phyloP scores from a whole-genome alignment of 2,329 filamentous ascomycete genomes.

The Fusarium humuli region DNA sequence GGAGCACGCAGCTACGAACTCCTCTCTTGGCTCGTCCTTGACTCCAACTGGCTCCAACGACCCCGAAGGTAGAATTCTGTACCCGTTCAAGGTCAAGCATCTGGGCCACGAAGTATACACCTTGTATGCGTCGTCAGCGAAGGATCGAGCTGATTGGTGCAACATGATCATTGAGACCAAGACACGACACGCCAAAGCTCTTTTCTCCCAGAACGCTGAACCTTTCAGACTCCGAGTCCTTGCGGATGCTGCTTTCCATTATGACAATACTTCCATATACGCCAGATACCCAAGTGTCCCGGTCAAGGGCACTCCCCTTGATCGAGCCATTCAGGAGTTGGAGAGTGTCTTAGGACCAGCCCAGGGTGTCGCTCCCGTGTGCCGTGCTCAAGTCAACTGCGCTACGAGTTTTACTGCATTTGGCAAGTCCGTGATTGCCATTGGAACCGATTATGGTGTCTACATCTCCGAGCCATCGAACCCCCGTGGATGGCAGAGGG shows the following conservation, averaged over 20 bases:
- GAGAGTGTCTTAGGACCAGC: constrained; percentile 80
- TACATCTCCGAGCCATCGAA: constrained; percentile 90
- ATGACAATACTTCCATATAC: constrained; percentile 71
- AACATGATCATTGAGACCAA: constrained; percentile 95
- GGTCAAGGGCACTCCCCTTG: constrained; percentile 90
- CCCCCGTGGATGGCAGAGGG: constrained; percentile 89
- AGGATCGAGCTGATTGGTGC: constrained; percentile 88
- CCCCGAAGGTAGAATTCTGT: constrained; percentile 84
- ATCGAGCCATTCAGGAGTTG: constrained; percentile 89
- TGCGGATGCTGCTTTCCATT: constrained; percentile 90
- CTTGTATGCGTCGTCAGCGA: constrained; percentile 81
- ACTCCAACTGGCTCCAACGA: constrained; percentile 67
- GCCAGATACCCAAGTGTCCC: constrained; percentile 74
- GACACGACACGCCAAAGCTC: constrained; percentile 87
- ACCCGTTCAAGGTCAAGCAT: constrained; percentile 96
- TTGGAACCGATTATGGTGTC: constrained; percentile 95
- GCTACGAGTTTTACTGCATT: constrained; percentile 88
- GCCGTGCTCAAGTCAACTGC: constrained; percentile 89
- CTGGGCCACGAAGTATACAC: constrained; percentile 94
- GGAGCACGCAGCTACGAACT: constrained; percentile 74
- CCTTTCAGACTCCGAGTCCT: constrained; percentile 93
- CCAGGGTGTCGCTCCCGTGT: constrained; percentile 80
- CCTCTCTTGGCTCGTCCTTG: constrained; percentile 69
- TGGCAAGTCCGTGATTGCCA: constrained; percentile 88
- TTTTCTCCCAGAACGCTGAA: constrained; percentile 93